Conservation (phyloP, 2,329 filamentous ascomycete genomes). For the Aureobasidium sp. region DNA sequence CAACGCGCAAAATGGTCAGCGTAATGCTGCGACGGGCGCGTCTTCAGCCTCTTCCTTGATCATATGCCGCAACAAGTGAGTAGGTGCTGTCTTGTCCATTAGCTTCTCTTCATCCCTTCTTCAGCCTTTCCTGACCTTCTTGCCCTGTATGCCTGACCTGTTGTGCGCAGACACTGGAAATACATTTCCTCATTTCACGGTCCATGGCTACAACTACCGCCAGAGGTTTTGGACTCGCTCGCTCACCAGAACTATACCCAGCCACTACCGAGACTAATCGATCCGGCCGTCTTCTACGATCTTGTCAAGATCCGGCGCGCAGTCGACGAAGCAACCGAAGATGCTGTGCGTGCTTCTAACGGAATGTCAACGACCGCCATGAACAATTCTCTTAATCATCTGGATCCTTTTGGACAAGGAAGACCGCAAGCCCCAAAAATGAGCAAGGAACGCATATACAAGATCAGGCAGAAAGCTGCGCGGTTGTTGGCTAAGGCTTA, state of each 20-base stretch:
- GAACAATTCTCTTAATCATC: conserved; percentile 48
- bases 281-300: conserved; percentile 76
- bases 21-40: conserved; percentile 17
- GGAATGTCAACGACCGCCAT: conserved; percentile 61
- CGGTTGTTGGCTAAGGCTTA: conserved; percentile 73
- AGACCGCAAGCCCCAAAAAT: conserved; percentile 53
- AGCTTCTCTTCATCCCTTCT: background rate
- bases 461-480: conserved; percentile 73
- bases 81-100: conserved; percentile 23
- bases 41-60: conserved; percentile 47
- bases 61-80: conserved; percentile 64
- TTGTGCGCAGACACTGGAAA: conserved; percentile 63
- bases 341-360: conserved; percentile 70
- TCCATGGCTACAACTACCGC: conserved; percentile 72
- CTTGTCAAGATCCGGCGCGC: conserved; percentile 72
- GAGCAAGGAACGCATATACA: conserved; percentile 68
- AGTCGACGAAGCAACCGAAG: conserved; percentile 71
- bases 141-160: background rate
- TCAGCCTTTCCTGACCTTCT: background rate
- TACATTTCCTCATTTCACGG: conserved; percentile 80
- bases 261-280: conserved; percentile 67
- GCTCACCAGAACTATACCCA: conserved; percentile 74
- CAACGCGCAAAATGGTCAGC: conserved; percentile 20
- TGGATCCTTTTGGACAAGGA: conserved; percentile 43
- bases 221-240: conserved; percentile 70